Conservation (phyloP, 148 eudicot species). For the Chenopodium album region DNA sequence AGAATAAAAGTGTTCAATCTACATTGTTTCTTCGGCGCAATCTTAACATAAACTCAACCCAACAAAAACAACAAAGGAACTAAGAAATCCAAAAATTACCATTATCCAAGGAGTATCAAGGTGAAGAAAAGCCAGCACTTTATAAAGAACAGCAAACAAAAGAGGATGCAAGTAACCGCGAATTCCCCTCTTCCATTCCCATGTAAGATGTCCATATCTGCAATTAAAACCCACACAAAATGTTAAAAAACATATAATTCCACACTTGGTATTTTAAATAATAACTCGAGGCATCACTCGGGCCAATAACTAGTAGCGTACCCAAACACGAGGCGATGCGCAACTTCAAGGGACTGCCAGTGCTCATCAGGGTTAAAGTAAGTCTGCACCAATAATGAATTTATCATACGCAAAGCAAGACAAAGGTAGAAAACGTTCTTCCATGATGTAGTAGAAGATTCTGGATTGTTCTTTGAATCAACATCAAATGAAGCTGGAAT, state of each 20-base stretch:
- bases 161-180: slow-evolving; percentile 89
- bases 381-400: slow-evolving; percentile 78
- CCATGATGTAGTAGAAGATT: slow-evolving; percentile 31
- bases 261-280: too few relatives aligned
- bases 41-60: not conserved
- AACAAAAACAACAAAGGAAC: not conserved
- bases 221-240: slow-evolving; percentile 23
- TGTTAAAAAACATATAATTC: not conserved
- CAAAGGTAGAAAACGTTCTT: slow-evolving; percentile 51
- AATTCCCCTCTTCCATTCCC: slow-evolving; percentile 91
- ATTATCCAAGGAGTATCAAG: slow-evolving; percentile 81
- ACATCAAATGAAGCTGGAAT: slow-evolving; percentile 15
- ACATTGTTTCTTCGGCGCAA: too few relatives aligned
- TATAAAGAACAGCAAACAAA: slow-evolving; percentile 76
- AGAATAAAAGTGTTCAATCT: too few relatives aligned
- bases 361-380: slow-evolving; percentile 97
- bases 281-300: too few relatives aligned
- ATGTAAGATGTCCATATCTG: slow-evolving; percentile 91
- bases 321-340: slow-evolving; percentile 83
- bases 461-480: slow-evolving; percentile 21
- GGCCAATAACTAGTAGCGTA: slow-evolving; percentile 12
- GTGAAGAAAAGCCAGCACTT: slow-evolving; percentile 60
- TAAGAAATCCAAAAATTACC: slow-evolving; percentile 39
- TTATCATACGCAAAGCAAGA: slow-evolving; percentile 49
- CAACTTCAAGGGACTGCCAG: slow-evolving; percentile 97